Base-by-base conservation (phyloP, 2,329 filamentous ascomycete genomes). In the Xylaria sp. region DNA sequence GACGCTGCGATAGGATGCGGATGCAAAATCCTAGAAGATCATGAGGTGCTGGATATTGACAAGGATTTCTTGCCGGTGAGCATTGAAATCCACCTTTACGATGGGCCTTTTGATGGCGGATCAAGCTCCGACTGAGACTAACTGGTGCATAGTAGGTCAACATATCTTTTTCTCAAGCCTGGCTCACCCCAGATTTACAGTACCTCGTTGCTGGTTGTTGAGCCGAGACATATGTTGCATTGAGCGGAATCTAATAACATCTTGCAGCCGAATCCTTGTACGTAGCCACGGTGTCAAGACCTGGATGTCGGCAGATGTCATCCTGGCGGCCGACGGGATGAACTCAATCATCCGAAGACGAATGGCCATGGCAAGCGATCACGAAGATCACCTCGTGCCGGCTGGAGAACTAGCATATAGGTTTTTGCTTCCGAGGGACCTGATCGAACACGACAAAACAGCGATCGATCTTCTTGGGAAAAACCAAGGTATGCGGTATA, bases 391-490 rank as follows among this genome's bases (percentile, higher is more conserved):
- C 12, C 77, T 83, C 23, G 74, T 78, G 7, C 79, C 83, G 23
- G 85, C 83, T 0, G 77, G 82, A 0, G 82, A 85, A 57, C 80
- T 82, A 3, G 83, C 84, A 0, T 87, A 86, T 70, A 79, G 84
- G 1, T 81, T 87, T 61, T 76, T 85, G 72, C 78, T 87, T 54
- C 79, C 78, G 31, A 75, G 78, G 6, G 78, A 82, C 14, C 73
- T 78, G 58, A 74, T 82, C 70, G 68, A 77, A 53, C 66, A 78
- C 15, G 80, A 83, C 59, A 80, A 84, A 0, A 83, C 86, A 62
- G 78, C 88, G 1, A 74, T 85, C 23, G 79, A 75, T 0, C 79
- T 91, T 3, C 78, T 90, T 12, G 80, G 87, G 46, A 79, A 79
- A 15, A 83, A 88, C 58, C 77, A 78, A 6, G 87, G 86, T 0